Base-by-base conservation (phyloP, 768 basidiomycete genomes). In the Cystobasidium tubakii region DNA sequence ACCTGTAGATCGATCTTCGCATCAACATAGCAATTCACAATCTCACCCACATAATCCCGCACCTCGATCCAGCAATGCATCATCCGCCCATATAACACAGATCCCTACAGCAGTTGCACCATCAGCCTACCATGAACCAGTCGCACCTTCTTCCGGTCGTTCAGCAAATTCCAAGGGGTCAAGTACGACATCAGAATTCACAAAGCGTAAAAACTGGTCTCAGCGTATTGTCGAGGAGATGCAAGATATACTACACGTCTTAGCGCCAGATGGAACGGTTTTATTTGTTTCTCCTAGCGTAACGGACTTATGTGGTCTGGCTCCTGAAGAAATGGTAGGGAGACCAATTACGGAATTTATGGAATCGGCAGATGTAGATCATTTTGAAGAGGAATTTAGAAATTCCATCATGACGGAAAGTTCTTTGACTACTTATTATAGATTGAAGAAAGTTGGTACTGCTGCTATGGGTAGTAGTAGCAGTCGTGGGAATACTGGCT, bases 231-330 rank as follows among this genome's bases (percentile, higher is more conserved):
- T 79, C 46, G 66, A 76, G 36, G 78, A 79, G 57, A 69, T 78
- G 50, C 77, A 78, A 74, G 95, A 97, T 80, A 92, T 94, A 80
- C 83, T 96, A 33, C 89, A 91, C 78, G 93, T 97, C 66, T 84
- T 99, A 54, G 91, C 90, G 0, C 87, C 96, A 74, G 90, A 93
- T 78, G 95, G 95, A 25, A 84, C 85, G 27, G 92, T 98, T 81
- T 87, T 95, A 65, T 98, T 95, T 80, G 90, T 91, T 62, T 90
- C 92, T 0, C 91, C 92, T 0, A 87, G 89, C 23, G 87, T 96
- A n/a, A 82, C 85, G 12, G 83, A 86, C 36, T 86, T 92, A 15
- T 84, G 95, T 21, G 93, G 92, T 23, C 95, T 91, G 81, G 85
- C 88, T 21, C 88, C 92, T 1, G 85, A 88, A n/a, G 91, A 95